Base-by-base conservation (phyloP, 805 yeast species). In the Yarrowia osloensis region DNA sequence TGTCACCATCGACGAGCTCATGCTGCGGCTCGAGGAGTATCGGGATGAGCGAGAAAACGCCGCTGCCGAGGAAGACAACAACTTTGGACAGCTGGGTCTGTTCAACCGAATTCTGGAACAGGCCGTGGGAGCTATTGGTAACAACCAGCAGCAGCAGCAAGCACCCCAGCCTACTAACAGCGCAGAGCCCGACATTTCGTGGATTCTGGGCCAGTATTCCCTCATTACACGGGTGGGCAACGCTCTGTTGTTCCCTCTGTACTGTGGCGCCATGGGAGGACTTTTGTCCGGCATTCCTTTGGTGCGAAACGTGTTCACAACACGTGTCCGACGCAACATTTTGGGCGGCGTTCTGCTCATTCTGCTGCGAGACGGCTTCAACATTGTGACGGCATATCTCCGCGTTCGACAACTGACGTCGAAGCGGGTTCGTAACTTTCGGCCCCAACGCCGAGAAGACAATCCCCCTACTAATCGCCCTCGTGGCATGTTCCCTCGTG, bases 341-440 rank as follows among this genome's bases (percentile, higher is more conserved):
- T 33, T 71, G 4, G 75, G 74, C 4, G 74, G 73, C 1, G 66
- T 69, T 22, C 55, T 71, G 19, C 69, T 72, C 8, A 67, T 73
- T 5, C 33, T 71, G 4, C 28, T 69, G 19, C 70, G 74, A 15
- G 75, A 73, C 46, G 52, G 72, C 7, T 68, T 73, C 39, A 72
- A 73, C 57, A 67, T 73, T 12, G 28, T 71, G 17, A 72, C 73
- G 4, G 74, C 75, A 21, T 67, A 68, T 57, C 63, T 57, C 49
- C 63, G 63, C 37, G 63, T 57, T 39, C 63, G 63, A 19, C 63
- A 57, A 40, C 35, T 57, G 4, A 57, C 63, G 49, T 57, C 63
- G 37, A 57, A 57, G 37, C 47, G 63, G 63, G 63, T 57, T 26
- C 63, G 63, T 28, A 57, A 57, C 63, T 57, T 57, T 57, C 63